Evolutionary conservation across 306 rosid genomes (phyloP), one percentile per base, ranked within the genome.

Genomic region (Glycine soja): DNA sequence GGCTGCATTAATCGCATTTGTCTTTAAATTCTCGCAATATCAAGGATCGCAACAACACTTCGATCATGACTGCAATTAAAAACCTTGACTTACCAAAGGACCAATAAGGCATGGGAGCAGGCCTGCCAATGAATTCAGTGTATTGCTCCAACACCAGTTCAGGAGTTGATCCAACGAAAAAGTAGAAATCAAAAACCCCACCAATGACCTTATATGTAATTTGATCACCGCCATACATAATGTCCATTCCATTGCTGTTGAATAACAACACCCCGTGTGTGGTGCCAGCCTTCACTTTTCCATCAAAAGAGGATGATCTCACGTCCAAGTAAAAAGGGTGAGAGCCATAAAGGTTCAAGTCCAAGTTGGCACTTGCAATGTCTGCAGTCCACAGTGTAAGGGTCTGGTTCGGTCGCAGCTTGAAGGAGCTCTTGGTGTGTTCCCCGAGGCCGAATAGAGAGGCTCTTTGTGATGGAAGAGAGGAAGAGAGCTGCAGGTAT

Each of bases 241-340:
- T 30, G 75, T 94, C 98, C 97, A 94, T 94, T 38, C 97, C 97
- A 80, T 94, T 91, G 48, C 91, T 92, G 40, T 92, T 94, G 5
- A 90, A 77, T 12, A 92, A 56, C 85, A 94, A 74, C 38, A 92
- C 98, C 38, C 97, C 98, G 80, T 94, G 97, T 8, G 90, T 85
- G 9, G 86, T 79, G 14, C 97, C 97, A 2, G 63, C 82, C 50
- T 72, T 36, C 64, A 85, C 85, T 61, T 42, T 75, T 9, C 91
- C 95, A 62, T 79, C 89, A 0, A 7, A 7, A 1, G 91, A 85
- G 1, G 88, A 80, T 1, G 91, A 88, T 43, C 95, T 83, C 56
- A 92, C 85, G 7, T 94, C 97, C 75, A 94, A 63, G 84, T 92
- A 94, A 80, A 94, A 94, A 0, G 97, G 98, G 82, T 94, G 98